Evolutionary conservation across 2,329 filamentous ascomycete genomes (phyloP).

Genomic region (Dendryphion nanum): DNA sequence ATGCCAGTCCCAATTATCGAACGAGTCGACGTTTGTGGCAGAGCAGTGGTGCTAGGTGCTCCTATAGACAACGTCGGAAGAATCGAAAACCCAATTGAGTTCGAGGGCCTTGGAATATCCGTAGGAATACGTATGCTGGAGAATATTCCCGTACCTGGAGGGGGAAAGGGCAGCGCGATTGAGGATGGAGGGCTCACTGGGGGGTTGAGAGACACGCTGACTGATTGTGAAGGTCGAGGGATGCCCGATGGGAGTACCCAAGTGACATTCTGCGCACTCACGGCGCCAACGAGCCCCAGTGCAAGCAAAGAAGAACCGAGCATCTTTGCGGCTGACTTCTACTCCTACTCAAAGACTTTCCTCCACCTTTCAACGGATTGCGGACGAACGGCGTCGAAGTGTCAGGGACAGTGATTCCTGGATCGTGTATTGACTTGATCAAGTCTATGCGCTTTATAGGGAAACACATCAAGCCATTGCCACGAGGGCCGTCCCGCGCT

Average conservation of each 20-base stretch:
- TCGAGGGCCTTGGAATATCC: constrained; percentile 1
- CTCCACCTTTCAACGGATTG: too few species aligned
- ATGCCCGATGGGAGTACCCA: constrained; percentile 5
- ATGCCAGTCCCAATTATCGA: too few species aligned
- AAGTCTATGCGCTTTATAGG: not conserved
- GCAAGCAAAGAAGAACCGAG: constrained; percentile 3
- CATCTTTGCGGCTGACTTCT: constrained; percentile 3
- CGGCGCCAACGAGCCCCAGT: constrained; percentile 3
- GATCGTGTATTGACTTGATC: not conserved
- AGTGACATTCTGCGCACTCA: constrained; percentile 5
- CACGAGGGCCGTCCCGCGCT: not conserved
- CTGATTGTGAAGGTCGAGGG: constrained; percentile 4
- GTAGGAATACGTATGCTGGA: constrained; percentile 1
- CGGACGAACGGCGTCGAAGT: not conserved
- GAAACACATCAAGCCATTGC: not conserved
- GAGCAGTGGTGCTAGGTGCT: not conserved
- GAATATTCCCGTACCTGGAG: not conserved
- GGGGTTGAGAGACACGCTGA: constrained; percentile 1
- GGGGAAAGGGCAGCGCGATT: constrained; percentile 1
- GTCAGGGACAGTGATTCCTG: not conserved
- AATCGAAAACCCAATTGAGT: constrained; percentile 3
- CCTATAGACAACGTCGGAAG: not conserved
- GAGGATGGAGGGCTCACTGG: constrained; percentile 3
- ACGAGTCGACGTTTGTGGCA: too few species aligned
- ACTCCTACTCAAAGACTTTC: too few species aligned